Base-by-base conservation (phyloP, 2,329 filamentous ascomycete genomes). In the Aspergillus felis region DNA sequence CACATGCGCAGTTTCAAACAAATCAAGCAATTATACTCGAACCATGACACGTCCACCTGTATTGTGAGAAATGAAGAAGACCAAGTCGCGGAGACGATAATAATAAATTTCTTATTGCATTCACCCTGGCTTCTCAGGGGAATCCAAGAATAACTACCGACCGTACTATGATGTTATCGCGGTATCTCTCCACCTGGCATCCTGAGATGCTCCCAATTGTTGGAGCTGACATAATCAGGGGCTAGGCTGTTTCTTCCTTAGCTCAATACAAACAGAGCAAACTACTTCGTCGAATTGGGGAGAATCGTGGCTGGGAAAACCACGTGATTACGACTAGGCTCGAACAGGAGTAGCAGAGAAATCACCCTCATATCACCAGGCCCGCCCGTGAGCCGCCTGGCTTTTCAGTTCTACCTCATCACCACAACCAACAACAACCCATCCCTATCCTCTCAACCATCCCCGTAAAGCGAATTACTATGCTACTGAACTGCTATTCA, bases 401-500 rank as follows among this genome's bases (percentile, higher is more conserved):
- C 55, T 64, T 66, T 61, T 62, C 51, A 22, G 24, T 47, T 47
- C 44, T 25, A 47, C 61, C 59, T 58, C 58, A 66, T 62, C 61
- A 63, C 64, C 55, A 57, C 60, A 63, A 64, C 59, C 60, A 64
- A 53, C 53, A 53, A 50, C 53, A 38, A 54, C 55, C 53, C 59
- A 53, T 55, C 57, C 60, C 51, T 51, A 46, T 56, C 57, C 51
- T 57, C 50, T 64, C 59, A 54, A 57, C 57, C 60, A 63, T 67
- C 64, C 64, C 66, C 68, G 74, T 76, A 76, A 76, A 74, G 68
- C 69, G 68, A 72, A 71, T 70, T 64, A 71, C 65, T 68, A 72
- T 72, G 66, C 68, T 71, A 66, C 66, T 68, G 61, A 65, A 62
- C 59, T 62, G 65, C 68, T 67, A 62, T 58, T 38, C 59, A 64